Evolutionary conservation across 140 eudicot genomes (phyloP).

Genomic region (Erigeron philadelphicus): DNA sequence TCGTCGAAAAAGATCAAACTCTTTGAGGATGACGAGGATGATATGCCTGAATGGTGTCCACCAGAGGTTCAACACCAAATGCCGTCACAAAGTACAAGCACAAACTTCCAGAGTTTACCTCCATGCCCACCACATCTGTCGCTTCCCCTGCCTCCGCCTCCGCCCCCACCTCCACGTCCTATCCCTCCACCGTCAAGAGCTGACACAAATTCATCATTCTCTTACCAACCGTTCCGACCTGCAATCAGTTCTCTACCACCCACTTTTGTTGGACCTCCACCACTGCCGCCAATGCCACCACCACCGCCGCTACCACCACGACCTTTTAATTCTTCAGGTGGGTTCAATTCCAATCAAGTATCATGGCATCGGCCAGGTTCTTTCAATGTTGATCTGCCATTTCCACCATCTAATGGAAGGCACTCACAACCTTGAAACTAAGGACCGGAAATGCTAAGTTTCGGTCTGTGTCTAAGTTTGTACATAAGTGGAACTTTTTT

Average conservation of each 20-base stretch:
- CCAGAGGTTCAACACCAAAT: slow-evolving; percentile 36
- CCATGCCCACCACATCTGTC: slow-evolving; percentile 22
- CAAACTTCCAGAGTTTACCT: slow-evolving; percentile 28
- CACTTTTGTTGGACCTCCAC: slow-evolving; percentile 16
- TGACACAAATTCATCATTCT: slow-evolving; percentile 26
- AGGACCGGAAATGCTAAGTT: background rate
- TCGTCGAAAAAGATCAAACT: slow-evolving; percentile 32
- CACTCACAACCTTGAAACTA: slow-evolving; percentile 27
- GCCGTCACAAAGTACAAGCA: slow-evolving; percentile 16
- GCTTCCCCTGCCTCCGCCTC: slow-evolving; percentile 23
- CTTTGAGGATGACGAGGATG: slow-evolving; percentile 64
- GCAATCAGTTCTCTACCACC: slow-evolving; percentile 20
- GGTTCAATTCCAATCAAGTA: slow-evolving; percentile 27
- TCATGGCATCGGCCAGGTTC: slow-evolving; percentile 31
- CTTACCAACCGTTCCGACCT: slow-evolving; percentile 41
- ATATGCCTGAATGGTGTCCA: slow-evolving; percentile 76
- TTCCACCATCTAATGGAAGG: slow-evolving; percentile 19
- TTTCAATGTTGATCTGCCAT: slow-evolving; percentile 13
- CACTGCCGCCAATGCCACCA: slow-evolving; percentile 5
- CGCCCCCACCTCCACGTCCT: slow-evolving; percentile 12
- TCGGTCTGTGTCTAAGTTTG: slow-evolving; percentile 14
- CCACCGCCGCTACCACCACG: background rate
- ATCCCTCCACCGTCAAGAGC: slow-evolving; percentile 34
- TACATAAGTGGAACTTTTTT: slow-evolving; percentile 19
- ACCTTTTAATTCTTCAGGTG: slow-evolving; percentile 1